Evolutionary conservation across 768 basidiomycete species (phyloP).

Genomic region (Trametes sanguinea): DNA sequence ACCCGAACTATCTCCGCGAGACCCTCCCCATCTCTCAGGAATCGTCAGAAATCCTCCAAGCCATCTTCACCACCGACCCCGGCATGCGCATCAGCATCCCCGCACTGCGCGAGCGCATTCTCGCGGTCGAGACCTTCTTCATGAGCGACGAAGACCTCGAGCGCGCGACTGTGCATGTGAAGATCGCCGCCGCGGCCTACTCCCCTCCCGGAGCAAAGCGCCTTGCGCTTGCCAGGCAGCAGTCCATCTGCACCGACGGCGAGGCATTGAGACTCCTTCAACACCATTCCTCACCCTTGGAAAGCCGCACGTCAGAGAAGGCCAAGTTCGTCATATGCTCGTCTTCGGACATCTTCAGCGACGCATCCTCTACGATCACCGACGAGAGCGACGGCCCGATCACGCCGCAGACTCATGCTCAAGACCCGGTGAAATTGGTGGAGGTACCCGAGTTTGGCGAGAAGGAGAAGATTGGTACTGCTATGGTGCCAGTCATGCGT

Average conservation of each 20-base stretch:
- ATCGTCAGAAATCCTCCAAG: slow-evolving; percentile 47
- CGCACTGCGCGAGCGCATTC: slow-evolving; percentile 58
- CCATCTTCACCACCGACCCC: slow-evolving; percentile 70
- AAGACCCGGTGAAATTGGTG: slow-evolving; percentile 6
- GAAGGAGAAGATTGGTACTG: neutral
- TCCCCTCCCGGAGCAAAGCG: neutral
- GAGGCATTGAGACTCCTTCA: neutral
- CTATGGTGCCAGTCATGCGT: neutral
- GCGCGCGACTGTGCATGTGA: slow-evolving; percentile 31
- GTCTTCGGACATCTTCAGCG: slow-evolving; percentile 1
- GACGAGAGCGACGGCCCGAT: slow-evolving; percentile 21
- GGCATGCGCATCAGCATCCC: slow-evolving; percentile 59
- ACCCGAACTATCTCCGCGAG: slow-evolving; percentile 47
- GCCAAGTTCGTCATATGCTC: slow-evolving; percentile 14
- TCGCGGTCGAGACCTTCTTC: slow-evolving; percentile 61
- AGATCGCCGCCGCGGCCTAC: slow-evolving; percentile 30
- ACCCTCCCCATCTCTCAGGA: slow-evolving; percentile 54
- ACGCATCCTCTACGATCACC: neutral
- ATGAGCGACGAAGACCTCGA: slow-evolving; percentile 51
- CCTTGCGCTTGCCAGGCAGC: neutral
- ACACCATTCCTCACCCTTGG: neutral
- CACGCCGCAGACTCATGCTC: slow-evolving; percentile 23
- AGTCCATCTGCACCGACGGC: neutral
- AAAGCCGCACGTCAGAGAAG: neutral
- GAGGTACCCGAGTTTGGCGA: slow-evolving; percentile 15